phyloP scores from a whole-genome alignment of 1,284 basidiomycete genomes.

The Amylostereum areolatum region DNA sequence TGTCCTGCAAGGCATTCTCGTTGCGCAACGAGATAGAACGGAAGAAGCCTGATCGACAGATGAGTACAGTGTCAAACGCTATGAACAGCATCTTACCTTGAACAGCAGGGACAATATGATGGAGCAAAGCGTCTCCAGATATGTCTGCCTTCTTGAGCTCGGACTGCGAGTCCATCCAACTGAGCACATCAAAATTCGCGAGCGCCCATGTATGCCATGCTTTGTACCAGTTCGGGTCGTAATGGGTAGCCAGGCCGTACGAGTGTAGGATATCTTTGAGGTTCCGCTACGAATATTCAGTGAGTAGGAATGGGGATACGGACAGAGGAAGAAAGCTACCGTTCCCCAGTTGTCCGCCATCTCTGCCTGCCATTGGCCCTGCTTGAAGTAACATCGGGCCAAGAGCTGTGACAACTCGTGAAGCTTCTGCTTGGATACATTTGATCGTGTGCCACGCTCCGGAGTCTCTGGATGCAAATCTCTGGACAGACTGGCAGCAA shows the following conservation, averaged over 20 bases:
- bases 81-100: constrained; percentile 53
- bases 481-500: constrained; percentile 69
- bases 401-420: constrained; percentile 81
- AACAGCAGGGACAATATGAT: constrained; percentile 93
- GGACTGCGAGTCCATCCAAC: constrained; percentile 68
- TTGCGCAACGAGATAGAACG: constrained; percentile 89
- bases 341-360: constrained; percentile 76
- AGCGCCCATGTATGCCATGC: constrained; percentile 99
- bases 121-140: constrained; percentile 68
- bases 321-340: constrained; percentile 37
- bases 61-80: background rate
- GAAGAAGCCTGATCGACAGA: constrained; percentile 72
- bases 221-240: constrained; percentile 95
- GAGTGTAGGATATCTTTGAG: constrained; percentile 80
- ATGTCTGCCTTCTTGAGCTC: constrained; percentile 60
- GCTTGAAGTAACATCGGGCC: constrained; percentile 97
- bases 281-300: constrained; percentile 47
- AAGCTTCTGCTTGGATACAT: constrained; percentile 57
- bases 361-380: constrained; percentile 91
- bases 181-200: constrained; percentile 93
- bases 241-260: constrained; percentile 86
- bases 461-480: constrained; percentile 67
- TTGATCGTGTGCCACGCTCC: constrained; percentile 37
- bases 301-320: constrained; percentile 7
- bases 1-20: constrained; percentile 94